Evolutionary conservation across 371 early-diverging fungal species (phyloP).

Genomic region (Circinella umbellata): DNA sequence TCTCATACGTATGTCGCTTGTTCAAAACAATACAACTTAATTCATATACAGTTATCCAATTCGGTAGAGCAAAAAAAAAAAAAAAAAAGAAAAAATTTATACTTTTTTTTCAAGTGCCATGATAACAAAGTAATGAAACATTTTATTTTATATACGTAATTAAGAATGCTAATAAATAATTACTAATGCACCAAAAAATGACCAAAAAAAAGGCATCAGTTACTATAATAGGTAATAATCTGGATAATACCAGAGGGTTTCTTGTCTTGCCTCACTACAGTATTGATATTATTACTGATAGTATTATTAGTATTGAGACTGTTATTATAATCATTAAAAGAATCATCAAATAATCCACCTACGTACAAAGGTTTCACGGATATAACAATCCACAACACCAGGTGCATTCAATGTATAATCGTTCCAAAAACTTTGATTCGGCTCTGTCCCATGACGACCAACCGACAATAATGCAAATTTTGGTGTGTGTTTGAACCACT

Average conservation of each 20-base stretch:
- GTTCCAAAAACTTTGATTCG: constrained; percentile 50
- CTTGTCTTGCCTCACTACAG: neutral
- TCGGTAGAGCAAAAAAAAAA: too few species aligned
- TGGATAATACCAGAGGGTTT: constrained; percentile 16
- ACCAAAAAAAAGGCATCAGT: too few species aligned
- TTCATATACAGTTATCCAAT: too few species aligned
- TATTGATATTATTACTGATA: too few species aligned
- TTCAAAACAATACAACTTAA: too few species aligned
- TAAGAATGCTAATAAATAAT: too few species aligned
- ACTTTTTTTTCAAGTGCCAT: too few species aligned
- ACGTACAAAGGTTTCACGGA: constrained; percentile 53
- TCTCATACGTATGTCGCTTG: too few species aligned
- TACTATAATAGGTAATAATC: neutral
- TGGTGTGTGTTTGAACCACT: constrained; percentile 43
- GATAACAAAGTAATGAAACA: too few species aligned
- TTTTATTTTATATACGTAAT: too few species aligned
- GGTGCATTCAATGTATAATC: constrained; percentile 46
- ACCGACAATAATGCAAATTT: constrained; percentile 44
- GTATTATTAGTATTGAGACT: neutral
- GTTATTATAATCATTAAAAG: neutral
- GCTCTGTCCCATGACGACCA: constrained; percentile 43
- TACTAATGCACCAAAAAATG: too few species aligned
- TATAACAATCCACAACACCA: constrained; percentile 42
- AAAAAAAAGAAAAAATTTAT: too few species aligned
- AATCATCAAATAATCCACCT: constrained; percentile 38